Base-by-base conservation (phyloP, 2,329 filamentous ascomycete genomes). In the Metarhizium sp. region DNA sequence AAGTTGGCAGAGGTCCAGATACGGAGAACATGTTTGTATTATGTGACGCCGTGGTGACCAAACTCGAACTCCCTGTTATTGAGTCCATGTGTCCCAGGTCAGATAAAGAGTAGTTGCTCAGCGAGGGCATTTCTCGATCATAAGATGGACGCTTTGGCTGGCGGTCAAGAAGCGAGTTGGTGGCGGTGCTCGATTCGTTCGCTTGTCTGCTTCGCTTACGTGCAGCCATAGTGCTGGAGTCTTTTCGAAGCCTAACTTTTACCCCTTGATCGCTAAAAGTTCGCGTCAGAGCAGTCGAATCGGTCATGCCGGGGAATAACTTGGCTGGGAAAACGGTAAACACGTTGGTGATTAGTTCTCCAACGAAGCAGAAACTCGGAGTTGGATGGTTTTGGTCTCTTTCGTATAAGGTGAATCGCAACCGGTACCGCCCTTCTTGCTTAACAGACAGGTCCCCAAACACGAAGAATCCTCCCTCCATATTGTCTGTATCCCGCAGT, bases 241-340 rank as follows among this genome's bases (percentile, higher is more conserved):
- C 90, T 67, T 95, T 95, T 54, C 90, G 83, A 50, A 95, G 78
- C 53, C 90, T 80, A 36, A 96, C 74, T 52, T 90, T 85, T 14
- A 95, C 88, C 8, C 91, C 91, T 67, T 95, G 90, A 63, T 95
- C 90, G 60, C 87, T 88, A 69, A 96, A 92, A 0, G 87, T 85
- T 52, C 89, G 80, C 1, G 90, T 94, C 47, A 95, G 73, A 61
- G 85, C 84, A 0, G 90, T 94, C 2, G 90, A 95, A 68, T 92
- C 88, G 49, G 82, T 78, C 81, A 94, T 86, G 38, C 90, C 88
- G 11, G 85, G 85, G 66, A 90, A 94, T 54, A 84, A 83, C 68
- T 90, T 92, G 32, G 81, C 72, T 2, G 79, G 70, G 60, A 75
- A 77, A 62, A 80, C 88, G 58, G 79, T 80, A 67, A 96, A 95